A percentile compares a stretch with the other conserved stretches of the same genome.
These are phyloP conservation scores for Leccinellum luteum DNA, from an alignment of 768 basidiomycete genomes.

Conservation along the genomic window DNA sequence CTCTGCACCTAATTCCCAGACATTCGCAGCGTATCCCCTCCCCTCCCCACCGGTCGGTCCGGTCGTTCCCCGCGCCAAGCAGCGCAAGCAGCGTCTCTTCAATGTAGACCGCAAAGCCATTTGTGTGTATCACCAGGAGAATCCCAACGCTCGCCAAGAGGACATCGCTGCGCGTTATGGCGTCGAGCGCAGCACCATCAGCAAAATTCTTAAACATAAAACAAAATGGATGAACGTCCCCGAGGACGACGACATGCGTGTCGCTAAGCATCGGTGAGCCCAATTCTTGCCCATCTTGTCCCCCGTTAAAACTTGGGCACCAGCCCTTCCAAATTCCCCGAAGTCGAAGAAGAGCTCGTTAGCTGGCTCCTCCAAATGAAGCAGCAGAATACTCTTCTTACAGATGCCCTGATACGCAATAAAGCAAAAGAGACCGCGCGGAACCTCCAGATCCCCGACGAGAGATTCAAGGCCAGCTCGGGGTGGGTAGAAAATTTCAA, in stretches of 20 bases:
- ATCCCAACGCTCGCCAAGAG: constrained; percentile 76
- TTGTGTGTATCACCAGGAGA: constrained; percentile 59
- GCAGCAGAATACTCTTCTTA: constrained; percentile 47
- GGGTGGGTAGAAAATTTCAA: constrained; percentile 95
- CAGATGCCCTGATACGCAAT: constrained; percentile 60
- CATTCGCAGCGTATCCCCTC: constrained; percentile 30
- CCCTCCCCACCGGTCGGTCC: constrained; percentile 28
- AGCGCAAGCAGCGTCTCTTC: constrained; percentile 71
- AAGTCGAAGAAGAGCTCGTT: constrained; percentile 64
- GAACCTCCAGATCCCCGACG: constrained; percentile 53
- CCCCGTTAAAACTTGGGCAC: constrained; percentile 5
- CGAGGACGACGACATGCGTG: constrained; percentile 53
- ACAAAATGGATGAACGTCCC: constrained; percentile 75
- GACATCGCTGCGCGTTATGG: constrained; percentile 75
- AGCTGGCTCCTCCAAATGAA: constrained; percentile 59
- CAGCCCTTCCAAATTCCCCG: constrained; percentile 80
- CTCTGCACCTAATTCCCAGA: constrained; percentile 32
- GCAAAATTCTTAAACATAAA: constrained; percentile 86
- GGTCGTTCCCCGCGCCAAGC: constrained; percentile 41
- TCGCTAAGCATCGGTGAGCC: constrained; percentile 68
- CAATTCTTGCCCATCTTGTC: constrained; percentile 2
- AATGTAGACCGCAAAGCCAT: constrained; percentile 75
- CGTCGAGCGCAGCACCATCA: constrained; percentile 91
- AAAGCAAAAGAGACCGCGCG: constrained; percentile 69
- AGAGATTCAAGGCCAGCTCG: constrained; percentile 87